A percentile compares a stretch with the other conserved stretches of the same genome.
These are phyloP conservation scores for Hymenoscyphus infarciens DNA, from an alignment of 2,329 filamentous ascomycete species.

Conservation along the genomic window DNA sequence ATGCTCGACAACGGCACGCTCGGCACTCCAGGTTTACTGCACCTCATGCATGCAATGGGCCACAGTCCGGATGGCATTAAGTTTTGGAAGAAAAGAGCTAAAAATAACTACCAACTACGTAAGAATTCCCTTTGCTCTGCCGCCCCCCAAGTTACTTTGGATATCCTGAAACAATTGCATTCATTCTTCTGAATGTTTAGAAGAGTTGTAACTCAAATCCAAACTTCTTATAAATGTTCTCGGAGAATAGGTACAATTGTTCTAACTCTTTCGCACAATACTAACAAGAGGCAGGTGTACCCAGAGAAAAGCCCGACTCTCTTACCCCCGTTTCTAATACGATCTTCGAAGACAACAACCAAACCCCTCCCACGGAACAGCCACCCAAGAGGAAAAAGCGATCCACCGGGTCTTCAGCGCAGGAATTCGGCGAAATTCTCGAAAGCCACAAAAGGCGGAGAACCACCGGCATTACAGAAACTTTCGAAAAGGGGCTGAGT, in stretches of 20 bases:
- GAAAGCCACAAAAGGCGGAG: neutral
- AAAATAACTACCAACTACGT: too few relatives aligned
- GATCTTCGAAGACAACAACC: neutral
- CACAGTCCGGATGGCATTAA: constrained; percentile 5
- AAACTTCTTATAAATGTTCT: too few relatives aligned
- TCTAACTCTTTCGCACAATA: too few relatives aligned
- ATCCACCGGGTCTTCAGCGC: neutral
- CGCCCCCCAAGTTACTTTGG: too few relatives aligned
- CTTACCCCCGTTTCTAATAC: neutral
- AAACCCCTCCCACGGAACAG: neutral
- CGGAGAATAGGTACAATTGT: too few relatives aligned
- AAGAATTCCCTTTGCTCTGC: too few relatives aligned
- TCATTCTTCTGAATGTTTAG: neutral
- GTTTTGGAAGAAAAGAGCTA: neutral
- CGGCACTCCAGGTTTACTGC: constrained; percentile 14
- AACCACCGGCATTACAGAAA: neutral
- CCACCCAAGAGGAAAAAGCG: neutral
- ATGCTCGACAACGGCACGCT: neutral
- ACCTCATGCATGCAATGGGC: constrained; percentile 23
- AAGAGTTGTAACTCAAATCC: neutral
- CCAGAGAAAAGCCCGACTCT: too few relatives aligned
- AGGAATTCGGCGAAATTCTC: neutral
- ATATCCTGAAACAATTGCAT: too few relatives aligned
- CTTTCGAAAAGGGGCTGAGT: neutral
- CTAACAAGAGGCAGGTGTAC: too few relatives aligned